Evolutionary conservation across 306 rosid genomes (phyloP), one percentile per base, ranked within the genome.

Genomic region (Gastrolobium villosum): DNA sequence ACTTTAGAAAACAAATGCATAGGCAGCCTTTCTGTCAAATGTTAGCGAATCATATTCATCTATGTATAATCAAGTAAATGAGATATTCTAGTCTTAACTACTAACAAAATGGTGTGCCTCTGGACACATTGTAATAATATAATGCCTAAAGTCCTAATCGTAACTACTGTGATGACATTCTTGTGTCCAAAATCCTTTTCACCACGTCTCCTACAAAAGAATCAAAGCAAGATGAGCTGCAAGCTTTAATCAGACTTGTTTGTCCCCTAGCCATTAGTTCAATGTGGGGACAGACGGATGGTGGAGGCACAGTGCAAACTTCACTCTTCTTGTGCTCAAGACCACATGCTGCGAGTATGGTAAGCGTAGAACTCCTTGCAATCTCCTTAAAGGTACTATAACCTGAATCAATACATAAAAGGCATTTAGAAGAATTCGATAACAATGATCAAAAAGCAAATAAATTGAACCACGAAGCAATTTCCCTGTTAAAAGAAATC

Each of bases 171-270:
- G 89, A 65, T 1, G 90, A 72, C 61, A 78, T 67, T 84, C 49
- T 86, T 20, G 85, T 45, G 57, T 90, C 95, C 83, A 87, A 79
- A 72, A 93, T 70, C 84, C 74, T 90, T 89, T 87, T 86, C 85
- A 91, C 96, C 70, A 90, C 92, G 1, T 85, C 89, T 52, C 80
- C 83, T 36, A 93, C 90, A 31, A 88, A 93, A 72, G 87, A 84
- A 85, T 89, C 92, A 60, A 93, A 96, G 85, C 99, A 93, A 63
- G 91, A 72, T 34, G 94, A 93, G 88, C 99, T 91, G 77, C 89
- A 86, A 57, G 93, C 96, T 31, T 84, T 82, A 65, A 90, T 82
- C 70, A 87, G 86, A 84, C 94, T 91, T 2, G 89, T 77, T 66
- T 43, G 86, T 57, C 87, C 90, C 26, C 88, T 90, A 6, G 81